These are phyloP conservation scores for Penicillium sp. DNA, from an alignment of 2,329 filamentous ascomycete genomes.

Conservation along the genomic window DNA sequence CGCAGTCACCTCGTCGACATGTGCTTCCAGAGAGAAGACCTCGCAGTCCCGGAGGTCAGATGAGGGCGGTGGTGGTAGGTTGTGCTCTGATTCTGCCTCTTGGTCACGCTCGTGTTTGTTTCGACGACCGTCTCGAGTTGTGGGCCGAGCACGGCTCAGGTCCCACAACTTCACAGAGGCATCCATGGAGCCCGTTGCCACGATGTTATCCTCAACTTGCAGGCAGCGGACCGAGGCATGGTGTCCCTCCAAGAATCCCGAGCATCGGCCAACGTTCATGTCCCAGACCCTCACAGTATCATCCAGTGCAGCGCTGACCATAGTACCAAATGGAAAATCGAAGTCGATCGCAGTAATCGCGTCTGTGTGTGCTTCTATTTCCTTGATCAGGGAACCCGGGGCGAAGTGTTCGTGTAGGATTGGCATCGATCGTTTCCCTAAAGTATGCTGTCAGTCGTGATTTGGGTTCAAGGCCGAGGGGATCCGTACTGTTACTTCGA, in stretches of 20 bases:
- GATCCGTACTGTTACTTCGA: constrained; percentile 39
- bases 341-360: constrained; percentile 89
- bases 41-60: constrained; percentile 86
- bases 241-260: constrained; percentile 87
- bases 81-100: constrained; percentile 37
- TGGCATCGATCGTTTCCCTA: constrained; percentile 72
- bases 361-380: constrained; percentile 84
- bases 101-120: constrained; percentile 48
- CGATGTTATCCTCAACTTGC: constrained; percentile 92
- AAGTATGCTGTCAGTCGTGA: constrained; percentile 44
- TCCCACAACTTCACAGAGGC: constrained; percentile 95
- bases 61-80: constrained; percentile 63
- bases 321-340: constrained; percentile 91
- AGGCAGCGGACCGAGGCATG: constrained; percentile 87
- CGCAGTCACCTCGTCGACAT: constrained; percentile 91
- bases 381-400: constrained; percentile 79
- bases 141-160: constrained; percentile 80
- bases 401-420: constrained; percentile 94
- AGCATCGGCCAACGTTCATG: constrained; percentile 85
- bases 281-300: constrained; percentile 97
- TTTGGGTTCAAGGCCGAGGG: neutral
- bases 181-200: constrained; percentile 91
- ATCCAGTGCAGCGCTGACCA: constrained; percentile 88
- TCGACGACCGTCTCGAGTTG: constrained; percentile 58
- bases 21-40: constrained; percentile 81